Base-by-base conservation (phyloP, 164 flowering plant species). In the Dillenia turbinata region DNA sequence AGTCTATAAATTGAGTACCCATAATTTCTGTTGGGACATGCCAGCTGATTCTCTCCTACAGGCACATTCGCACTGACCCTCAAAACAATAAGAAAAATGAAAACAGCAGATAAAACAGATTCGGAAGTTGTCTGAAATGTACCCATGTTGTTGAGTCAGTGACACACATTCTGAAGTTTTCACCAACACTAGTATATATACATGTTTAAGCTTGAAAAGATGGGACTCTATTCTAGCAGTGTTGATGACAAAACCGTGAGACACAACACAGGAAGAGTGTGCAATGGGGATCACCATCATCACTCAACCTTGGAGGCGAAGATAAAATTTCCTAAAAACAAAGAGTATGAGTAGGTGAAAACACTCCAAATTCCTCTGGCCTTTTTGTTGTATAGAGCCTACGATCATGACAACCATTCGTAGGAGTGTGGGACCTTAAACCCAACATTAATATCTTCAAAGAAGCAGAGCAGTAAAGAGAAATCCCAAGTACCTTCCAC, bases 61-160 rank as follows among this genome's bases (percentile, higher is more conserved):
- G 33, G 49, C 14, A 19, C 68, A 49, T 65, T 69, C 19, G 44
- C 75, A 56, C 17, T 50, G 40, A 56, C 49, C 47, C 49, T 60
- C 65, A 57, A 40, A 52, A 19, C 26, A 50, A 49, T 17, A 40
- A 63, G 44, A 63, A 71, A 22, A 52, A 75, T 12, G 22, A 57
- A 55, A 53, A 69, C 48, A 47, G 55, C 44, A 4, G 66, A 59
- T 59, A 64, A 47, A 57, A 69, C 12, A 53, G 43, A n/a, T 50
- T 12, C 52, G 11, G 57, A 59, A 50, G 33, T 66, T 14, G 14
- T 66, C 43, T 43, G 59, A 52, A 58, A 54, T 57, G 69, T 40
- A 63, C 69, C 75, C 76, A 77, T 71, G 57, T 8, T 66, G 16
- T 26, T 14, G 49, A 13, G 22, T 50, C 10, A 44, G 33, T 22